A percentile compares a stretch with the other conserved stretches of the same genome.
Conservation (phyloP, 805 yeast species). For the Barnettozyma sp. region DNA sequence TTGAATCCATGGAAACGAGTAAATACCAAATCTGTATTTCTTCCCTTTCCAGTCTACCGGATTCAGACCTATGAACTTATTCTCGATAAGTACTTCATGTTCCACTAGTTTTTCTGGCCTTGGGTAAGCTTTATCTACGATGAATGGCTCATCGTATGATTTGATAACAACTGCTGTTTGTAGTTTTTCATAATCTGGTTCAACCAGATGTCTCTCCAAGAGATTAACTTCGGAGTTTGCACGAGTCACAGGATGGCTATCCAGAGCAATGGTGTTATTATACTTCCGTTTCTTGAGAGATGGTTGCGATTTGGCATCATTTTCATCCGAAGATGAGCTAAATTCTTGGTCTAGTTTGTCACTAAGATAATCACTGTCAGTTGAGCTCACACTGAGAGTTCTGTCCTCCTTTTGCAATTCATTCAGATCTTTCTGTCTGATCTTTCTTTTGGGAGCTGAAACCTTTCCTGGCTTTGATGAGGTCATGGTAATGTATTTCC, state of each 20-base stretch:
- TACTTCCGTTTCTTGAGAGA: constrained; percentile 1
- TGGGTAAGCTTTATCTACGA: constrained; percentile 15
- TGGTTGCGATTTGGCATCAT: constrained; percentile 4
- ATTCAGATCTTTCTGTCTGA: neutral
- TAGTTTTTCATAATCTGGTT: constrained; percentile 10
- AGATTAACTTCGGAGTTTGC: constrained; percentile 9
- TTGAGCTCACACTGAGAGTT: constrained; percentile 19
- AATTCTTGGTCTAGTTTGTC: constrained; percentile 18
- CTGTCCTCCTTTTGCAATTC: constrained; percentile 14
- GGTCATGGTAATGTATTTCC: no score
- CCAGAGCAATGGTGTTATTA: neutral
- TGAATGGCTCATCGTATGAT: constrained; percentile 24
- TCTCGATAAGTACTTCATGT: constrained; percentile 27
- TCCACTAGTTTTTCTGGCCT: constrained; percentile 22
- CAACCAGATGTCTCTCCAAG: constrained; percentile 12
- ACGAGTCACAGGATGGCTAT: neutral
- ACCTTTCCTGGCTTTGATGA: no score
- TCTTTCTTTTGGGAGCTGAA: constrained; percentile 20
- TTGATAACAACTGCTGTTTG: constrained; percentile 24
- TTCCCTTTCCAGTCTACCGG: constrained; percentile 47
- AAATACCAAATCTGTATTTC: constrained; percentile 38
- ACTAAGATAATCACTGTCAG: constrained; percentile 16
- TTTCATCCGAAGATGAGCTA: constrained; percentile 5
- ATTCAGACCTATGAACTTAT: constrained; percentile 35
- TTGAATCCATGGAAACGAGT: constrained; percentile 44